Percentiles rank a stretch among this genome's conserved stretches.
These are phyloP conservation scores for Cucumis cinereus DNA, from an alignment of 306 rosid genomes.

Conservation along the genomic window DNA sequence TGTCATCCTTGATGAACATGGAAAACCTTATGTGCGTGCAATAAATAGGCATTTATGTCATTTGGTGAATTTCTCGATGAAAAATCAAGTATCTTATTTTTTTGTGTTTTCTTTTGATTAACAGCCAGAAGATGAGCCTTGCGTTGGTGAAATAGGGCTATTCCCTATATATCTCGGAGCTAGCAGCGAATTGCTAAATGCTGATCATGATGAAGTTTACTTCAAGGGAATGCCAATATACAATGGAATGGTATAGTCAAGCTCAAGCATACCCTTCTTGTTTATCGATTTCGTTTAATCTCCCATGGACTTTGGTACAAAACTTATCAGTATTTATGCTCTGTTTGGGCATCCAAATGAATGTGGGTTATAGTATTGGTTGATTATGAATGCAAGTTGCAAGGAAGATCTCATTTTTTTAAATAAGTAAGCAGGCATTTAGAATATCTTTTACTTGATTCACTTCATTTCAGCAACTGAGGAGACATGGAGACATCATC, in stretches of 20 bases:
- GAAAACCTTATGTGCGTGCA: constrained; percentile 46
- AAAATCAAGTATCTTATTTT: neutral
- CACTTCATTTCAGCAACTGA: constrained; percentile 36
- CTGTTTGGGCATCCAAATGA: neutral
- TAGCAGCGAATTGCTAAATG: constrained; percentile 57
- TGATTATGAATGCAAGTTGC: neutral
- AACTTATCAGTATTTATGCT: neutral
- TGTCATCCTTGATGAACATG: constrained; percentile 62
- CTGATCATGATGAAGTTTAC: constrained; percentile 60
- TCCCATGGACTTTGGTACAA: neutral
- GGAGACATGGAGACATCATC: constrained; percentile 84
- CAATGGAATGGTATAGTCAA: constrained; percentile 47
- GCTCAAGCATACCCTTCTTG: neutral
- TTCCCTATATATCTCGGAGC: constrained; percentile 55
- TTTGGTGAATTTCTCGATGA: neutral
- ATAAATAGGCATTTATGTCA: neutral
- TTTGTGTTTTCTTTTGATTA: constrained; percentile 11
- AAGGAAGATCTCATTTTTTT: neutral
- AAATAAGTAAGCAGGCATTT: neutral
- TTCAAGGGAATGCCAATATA: constrained; percentile 71
- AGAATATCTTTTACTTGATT: constrained; percentile 5
- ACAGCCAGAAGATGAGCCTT: constrained; percentile 62
- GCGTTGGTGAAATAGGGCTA: constrained; percentile 69
- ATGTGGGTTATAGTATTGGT: neutral
- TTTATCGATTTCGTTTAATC: neutral